Evolutionary conservation across 2,329 filamentous ascomycete species (phyloP).

Genomic region (Aspergillus sclerotialis): DNA sequence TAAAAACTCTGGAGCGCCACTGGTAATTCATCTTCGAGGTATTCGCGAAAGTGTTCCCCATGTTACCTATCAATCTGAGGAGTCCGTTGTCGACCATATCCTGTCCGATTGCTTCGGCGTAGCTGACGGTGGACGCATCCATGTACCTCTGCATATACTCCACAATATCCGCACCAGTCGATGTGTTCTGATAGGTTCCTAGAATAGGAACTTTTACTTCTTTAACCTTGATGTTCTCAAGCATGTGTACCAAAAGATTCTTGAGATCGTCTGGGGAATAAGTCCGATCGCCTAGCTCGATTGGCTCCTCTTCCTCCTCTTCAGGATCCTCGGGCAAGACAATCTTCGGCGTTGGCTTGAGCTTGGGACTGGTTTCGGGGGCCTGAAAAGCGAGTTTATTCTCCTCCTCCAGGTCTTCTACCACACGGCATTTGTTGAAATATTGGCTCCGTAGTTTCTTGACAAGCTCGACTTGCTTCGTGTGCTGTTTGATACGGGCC

Average conservation of each 20-base stretch:
- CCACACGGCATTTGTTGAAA: conserved; percentile 96
- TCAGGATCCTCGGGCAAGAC: conserved; percentile 63
- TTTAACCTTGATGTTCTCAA: conserved; percentile 76
- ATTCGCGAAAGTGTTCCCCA: conserved; percentile 93
- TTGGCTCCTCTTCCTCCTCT: conserved; percentile 62
- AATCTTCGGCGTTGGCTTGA: conserved; percentile 61
- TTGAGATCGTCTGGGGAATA: conserved; percentile 84
- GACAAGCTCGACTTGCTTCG: conserved; percentile 81
- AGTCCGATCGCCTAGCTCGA: conserved; percentile 84
- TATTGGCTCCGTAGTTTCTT: conserved; percentile 93
- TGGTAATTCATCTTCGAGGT: conserved; percentile 97
- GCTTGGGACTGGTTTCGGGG: conserved; percentile 60
- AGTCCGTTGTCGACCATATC: conserved; percentile 78
- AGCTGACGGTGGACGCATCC: conserved; percentile 74
- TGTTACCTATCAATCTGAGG: conserved; percentile 83
- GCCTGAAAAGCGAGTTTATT: conserved; percentile 97
- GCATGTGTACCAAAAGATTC: conserved; percentile 78
- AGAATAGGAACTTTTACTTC: conserved; percentile 95
- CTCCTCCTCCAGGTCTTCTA: conserved; percentile 96
- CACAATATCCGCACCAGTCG: conserved; percentile 84
- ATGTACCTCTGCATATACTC: conserved; percentile 90
- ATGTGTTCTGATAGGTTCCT: conserved; percentile 90
- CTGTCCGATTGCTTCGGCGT: conserved; percentile 91
- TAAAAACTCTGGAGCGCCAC: conserved; percentile 89
- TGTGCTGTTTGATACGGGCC: conserved; percentile 80